Conservation (phyloP, 2,329 filamentous ascomycete genomes). For the Colletotrichum tamarilloi region DNA sequence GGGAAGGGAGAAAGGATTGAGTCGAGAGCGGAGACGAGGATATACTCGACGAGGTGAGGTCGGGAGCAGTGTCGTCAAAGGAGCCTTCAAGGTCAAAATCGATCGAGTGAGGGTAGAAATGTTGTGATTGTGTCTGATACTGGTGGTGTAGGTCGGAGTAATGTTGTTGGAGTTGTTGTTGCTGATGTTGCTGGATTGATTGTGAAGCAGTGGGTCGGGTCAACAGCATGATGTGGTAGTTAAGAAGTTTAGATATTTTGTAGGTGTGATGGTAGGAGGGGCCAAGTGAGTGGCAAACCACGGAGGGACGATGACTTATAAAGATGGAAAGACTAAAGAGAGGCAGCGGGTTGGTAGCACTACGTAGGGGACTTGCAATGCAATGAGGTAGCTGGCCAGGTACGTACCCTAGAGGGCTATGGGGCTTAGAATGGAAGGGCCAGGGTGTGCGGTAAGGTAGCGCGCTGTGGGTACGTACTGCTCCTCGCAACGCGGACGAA, state of each 20-base stretch:
- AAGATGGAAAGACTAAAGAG: slow-evolving; percentile 20
- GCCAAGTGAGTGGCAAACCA: slow-evolving; percentile 23
- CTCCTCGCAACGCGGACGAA: slow-evolving; percentile 5
- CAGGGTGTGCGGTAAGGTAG: neutral
- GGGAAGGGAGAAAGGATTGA: slow-evolving; percentile 35
- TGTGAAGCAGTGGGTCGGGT: slow-evolving; percentile 25
- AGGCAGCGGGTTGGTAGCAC: neutral
- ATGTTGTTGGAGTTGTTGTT: slow-evolving; percentile 6
- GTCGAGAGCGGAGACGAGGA: slow-evolving; percentile 32
- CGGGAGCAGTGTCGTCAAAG: slow-evolving; percentile 14
- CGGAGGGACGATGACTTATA: slow-evolving; percentile 31
- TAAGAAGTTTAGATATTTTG: slow-evolving; percentile 2
- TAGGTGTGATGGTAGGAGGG: neutral
- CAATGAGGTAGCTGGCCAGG: slow-evolving; percentile 22
- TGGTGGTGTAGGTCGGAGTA: slow-evolving; percentile 1
- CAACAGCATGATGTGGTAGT: slow-evolving; percentile 33
- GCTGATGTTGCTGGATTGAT: slow-evolving; percentile 26
- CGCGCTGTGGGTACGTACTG: slow-evolving; percentile 8
- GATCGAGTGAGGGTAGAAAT: slow-evolving; percentile 15
- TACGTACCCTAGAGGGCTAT: neutral
- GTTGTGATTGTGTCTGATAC: neutral
- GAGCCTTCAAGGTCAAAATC: slow-evolving; percentile 21
- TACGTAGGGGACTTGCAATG: slow-evolving; percentile 31
- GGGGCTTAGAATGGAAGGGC: slow-evolving; percentile 8
- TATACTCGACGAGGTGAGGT: slow-evolving; percentile 10